Conservation (phyloP, 2,329 filamentous ascomycete species). For the Blumeriella jaapii region DNA sequence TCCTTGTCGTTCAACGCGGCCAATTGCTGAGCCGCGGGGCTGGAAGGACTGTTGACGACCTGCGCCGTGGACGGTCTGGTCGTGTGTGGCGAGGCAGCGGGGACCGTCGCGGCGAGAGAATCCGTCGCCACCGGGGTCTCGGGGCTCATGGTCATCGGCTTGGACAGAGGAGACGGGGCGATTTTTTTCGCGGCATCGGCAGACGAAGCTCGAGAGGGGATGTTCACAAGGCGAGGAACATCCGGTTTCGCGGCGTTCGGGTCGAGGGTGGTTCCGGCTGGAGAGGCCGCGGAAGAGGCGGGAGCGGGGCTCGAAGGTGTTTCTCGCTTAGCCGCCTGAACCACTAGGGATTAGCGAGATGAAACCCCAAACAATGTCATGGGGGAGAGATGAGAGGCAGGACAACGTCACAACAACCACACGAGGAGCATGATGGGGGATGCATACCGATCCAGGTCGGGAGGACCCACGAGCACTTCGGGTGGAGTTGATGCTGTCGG, state of each 20-base stretch:
- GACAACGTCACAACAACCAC: background rate
- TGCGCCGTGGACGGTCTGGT: conserved; percentile 24
- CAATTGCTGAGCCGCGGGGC: conserved; percentile 70
- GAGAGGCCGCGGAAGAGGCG: conserved; percentile 26
- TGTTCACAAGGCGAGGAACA: conserved; percentile 42
- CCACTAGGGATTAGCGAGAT: conserved; percentile 34
- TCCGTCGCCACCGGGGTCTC: conserved; percentile 36
- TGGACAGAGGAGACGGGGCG: conserved; percentile 61
- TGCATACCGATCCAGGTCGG: conserved; percentile 54
- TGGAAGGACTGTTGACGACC: conserved; percentile 27
- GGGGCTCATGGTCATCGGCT: conserved; percentile 51
- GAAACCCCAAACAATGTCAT: conserved; percentile 16
- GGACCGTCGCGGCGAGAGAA: conserved; percentile 29
- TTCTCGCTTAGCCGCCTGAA: conserved; percentile 49
- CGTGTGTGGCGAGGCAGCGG: conserved; percentile 25
- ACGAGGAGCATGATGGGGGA: conserved; percentile 5
- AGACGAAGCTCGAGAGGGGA: conserved; percentile 51
- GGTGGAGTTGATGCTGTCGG: conserved; percentile 51
- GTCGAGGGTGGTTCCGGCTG: conserved; percentile 26
- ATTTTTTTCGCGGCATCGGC: conserved; percentile 49
- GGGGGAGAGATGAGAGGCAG: conserved; percentile 25
- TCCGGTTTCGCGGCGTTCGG: conserved; percentile 40
- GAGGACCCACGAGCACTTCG: conserved; percentile 47
- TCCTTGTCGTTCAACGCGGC: conserved; percentile 81
- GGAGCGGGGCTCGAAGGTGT: conserved; percentile 34